Evolutionary conservation across 148 eudicot species (phyloP), one percentile per base, ranked within the genome.

Genomic region (Persicaria tinctoria): DNA sequence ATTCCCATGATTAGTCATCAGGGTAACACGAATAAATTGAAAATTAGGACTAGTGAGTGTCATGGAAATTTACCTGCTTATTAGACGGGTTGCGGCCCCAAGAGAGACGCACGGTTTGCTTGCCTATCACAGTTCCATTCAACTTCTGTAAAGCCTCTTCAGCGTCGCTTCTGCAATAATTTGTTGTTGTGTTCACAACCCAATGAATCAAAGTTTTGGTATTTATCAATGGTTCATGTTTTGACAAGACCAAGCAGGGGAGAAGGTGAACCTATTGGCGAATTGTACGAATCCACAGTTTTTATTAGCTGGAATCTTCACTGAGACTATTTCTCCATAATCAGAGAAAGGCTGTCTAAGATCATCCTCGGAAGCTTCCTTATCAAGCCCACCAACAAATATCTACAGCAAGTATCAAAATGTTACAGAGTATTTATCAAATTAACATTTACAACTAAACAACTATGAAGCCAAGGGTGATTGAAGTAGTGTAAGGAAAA

Each of bases 231-330:
- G 41, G 3, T 32, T 32, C 41, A 2, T 11, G 88, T 87, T 59
- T 88, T 89, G 76, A 78, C 84, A 64, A 91, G 90, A 76, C 91
- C 97, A 68, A 93, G 95, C 77, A 93, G 97, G 66, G 5, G 45
- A 56, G 57, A 47, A 45, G 16, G 51, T 49, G 75, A 78, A 90
- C 98, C 98, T 87, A 88, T 87, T 85, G 27, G 93, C 90, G 48
- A 94, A 94, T 80, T 94, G 98, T 53, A 94, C 97, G 76, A 94
- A 94, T 38, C 98, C 98, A 75, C 98, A 95, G 78, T 97, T 96
- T 83, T 92, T 95, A 41, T 96, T 97, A 49, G 83, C 85, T 55
- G 97, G 97, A 66, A 95, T 95, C 98, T 95, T 95, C 70, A 95
- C 96, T 5, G 97, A 95, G 72, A 95, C 87, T 76, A 95, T 90